Evolutionary conservation across 2,329 filamentous ascomycete species (phyloP), one percentile per base, ranked within the genome.

Genomic region (Talaromyces sp.): DNA sequence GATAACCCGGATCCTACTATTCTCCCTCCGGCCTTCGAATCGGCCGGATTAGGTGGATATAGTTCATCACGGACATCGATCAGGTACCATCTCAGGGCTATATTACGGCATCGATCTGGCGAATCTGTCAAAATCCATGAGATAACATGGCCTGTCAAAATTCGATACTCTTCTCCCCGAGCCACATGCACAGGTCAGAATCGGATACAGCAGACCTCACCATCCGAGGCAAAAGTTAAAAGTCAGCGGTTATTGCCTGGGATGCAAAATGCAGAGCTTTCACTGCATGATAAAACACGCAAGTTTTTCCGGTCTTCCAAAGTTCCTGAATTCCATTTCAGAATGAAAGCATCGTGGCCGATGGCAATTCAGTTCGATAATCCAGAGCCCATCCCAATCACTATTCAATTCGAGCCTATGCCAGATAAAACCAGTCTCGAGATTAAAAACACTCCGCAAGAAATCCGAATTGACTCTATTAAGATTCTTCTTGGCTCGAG

Each of bases 221-320:
- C 41, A 22, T 11, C 13, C 14, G 29, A 29, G 16, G n/a, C 8
- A 19, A 43, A 43, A 22, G 8, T 71, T 61, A 1, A 55, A 33
- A 66, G 63, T 3, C 60, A 69, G 14, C 67, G 65, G 4, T 56
- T 77, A 0, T 30, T 70, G 0, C 73, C 73, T 0, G 70, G 65
- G 0, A 66, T 67, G 61, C 62, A 66, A 16, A 27, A 63, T 3
- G 61, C 37, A 0, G 61, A 70, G 6, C 43, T 76, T 10, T 65
- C 65, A 0, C 62, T 76, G 29, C 67, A 58, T 14, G 68, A 74
- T 43, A 74, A 65, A 49, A 64, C 66, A 0, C 67, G 65, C 10
- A 66, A 66, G 27, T 46, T 73, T 3, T 68, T 77, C 3, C 56
- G 57, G 0, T 65, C 65, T 1, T 67, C 70, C 9, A 71, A 64